These are phyloP conservation scores for Metrosideros polymorpha DNA, from an alignment of 441 rosid genomes.

Conservation along the genomic window DNA sequence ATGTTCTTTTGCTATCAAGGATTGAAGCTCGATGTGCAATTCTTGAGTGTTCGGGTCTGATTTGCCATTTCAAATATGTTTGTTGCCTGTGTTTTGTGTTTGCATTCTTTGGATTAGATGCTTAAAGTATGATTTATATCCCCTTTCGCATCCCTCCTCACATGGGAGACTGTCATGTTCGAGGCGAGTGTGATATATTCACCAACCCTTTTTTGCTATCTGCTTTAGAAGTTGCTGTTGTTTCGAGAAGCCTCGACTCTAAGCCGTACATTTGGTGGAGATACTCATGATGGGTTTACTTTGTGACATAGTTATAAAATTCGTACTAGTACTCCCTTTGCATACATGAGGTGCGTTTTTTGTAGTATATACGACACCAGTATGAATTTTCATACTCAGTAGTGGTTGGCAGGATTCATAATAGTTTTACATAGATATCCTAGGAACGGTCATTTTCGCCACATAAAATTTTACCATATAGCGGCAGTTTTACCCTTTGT, in stretches of 20 bases:
- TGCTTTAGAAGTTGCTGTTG: background rate
- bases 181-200: background rate
- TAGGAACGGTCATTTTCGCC: background rate
- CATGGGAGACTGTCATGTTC: background rate
- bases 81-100: background rate
- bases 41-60: background rate
- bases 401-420: background rate
- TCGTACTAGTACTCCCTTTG: background rate
- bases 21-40: background rate
- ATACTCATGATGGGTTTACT: background rate
- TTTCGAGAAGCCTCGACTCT: background rate
- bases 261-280: background rate
- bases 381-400: background rate
- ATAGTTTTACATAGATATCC: background rate
- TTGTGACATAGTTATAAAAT: background rate
- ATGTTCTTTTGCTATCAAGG: background rate
- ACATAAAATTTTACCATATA: background rate
- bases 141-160: background rate
- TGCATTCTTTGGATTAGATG: background rate
- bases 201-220: background rate
- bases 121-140: background rate
- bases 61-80: background rate
- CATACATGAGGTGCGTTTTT: background rate
- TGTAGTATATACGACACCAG: background rate
- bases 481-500: too few species aligned